Base-by-base conservation (phyloP, 805 yeast genomes). In the Candida caryicola region DNA sequence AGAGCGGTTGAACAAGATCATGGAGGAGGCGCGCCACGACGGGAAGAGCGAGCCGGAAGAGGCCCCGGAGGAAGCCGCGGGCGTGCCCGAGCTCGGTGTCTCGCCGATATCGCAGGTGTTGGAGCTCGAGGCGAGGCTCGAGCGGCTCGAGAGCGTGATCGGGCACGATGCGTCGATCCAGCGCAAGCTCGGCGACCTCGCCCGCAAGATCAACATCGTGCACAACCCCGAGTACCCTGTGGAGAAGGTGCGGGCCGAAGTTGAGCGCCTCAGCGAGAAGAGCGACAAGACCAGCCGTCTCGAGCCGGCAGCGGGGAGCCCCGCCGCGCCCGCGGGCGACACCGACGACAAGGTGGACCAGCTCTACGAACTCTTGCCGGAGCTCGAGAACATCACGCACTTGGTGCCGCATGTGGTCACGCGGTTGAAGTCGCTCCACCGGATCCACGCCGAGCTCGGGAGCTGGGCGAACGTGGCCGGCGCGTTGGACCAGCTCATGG, bases 141-240 rank as follows among this genome's bases (percentile, higher is more conserved):
- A 42, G 21, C 21, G 27, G 5, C 17, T 63, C 2, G 69, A 64
- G 39, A 31, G 23, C 2, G 28, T 41, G 9, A 17, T 61, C 4
- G 69, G 68, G 1, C 17, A 29, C 7, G 50, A 39, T 17, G 37
- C 37, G 4, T 54, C 60, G 13, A 38, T 66, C 7, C 60, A 57
- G 31, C 44, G 42, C 6, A 54, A 53, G 17, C 26, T 68, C 27
- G 58, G 55, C 29, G 69, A 65, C 27, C 42, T 67, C 35, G 47
- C 42, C 3, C 51, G 73, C 3, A 65, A 62, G 41, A 49, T 64
- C 12, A 55, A 57, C 23, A 55, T 67, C 13, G 49, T 68, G 9
- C 49, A 59, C 38, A 63, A 63, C 35, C 72, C 72, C 1, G 65
- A 62, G 19, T 57, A 51, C 40, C 54, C 55, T 10, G 31, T 63